Base-by-base conservation (phyloP, 441 rosid genomes). In the Adansonia grandidieri region DNA sequence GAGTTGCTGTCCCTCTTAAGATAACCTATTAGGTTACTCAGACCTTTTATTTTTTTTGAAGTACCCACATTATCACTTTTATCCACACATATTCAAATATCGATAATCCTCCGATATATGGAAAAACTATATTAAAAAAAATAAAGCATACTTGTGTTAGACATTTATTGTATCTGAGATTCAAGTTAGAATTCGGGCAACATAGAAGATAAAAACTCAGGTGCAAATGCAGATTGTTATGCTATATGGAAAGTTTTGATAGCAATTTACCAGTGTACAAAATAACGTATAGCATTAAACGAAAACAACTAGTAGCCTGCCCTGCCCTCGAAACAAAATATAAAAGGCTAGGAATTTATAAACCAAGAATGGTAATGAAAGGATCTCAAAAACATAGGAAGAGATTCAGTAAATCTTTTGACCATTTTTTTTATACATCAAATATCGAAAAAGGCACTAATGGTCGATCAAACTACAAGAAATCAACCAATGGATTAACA, bases 401-500 rank as follows among this genome's bases (percentile, higher is more conserved):
- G 40, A 48, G 40, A 10, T 47, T 22, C 37, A 68, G 54, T 22
- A 47, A 20, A 20, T 47, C 57, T 47, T 68, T 22, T 47, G 58
- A 48, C 42, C 32, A 58, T 5, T 8, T 11, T 11, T 48, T 22
- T 48, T 60, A 28, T 13, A n/a, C 48, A 54, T 71, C 61, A 51
- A 66, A 9, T 9, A 17, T 66, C 19, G 11, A 24, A 9, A 70
- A 6, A 71, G 6, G 45, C 10, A 51, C 51, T 54, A 28, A 71
- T 28, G 20, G 22, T 32, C 48, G 9, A n/a, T n/a, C 75, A 28
- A 61, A 62, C 67, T 13, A 62, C 19, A 62, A 28, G 6, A 62
- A 53, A 71, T 54, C 75, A 53, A 53, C n/a, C 47, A n/a, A 19
- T n/a, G 44, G 17, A 71, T 44, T 71, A 51, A 42, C 71, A 4